A percentile compares a stretch with the other conserved stretches of the same genome.
Evolutionary conservation across 139 green algal species (phyloP).

Genomic region (Tetradesmus lagerheimii): DNA sequence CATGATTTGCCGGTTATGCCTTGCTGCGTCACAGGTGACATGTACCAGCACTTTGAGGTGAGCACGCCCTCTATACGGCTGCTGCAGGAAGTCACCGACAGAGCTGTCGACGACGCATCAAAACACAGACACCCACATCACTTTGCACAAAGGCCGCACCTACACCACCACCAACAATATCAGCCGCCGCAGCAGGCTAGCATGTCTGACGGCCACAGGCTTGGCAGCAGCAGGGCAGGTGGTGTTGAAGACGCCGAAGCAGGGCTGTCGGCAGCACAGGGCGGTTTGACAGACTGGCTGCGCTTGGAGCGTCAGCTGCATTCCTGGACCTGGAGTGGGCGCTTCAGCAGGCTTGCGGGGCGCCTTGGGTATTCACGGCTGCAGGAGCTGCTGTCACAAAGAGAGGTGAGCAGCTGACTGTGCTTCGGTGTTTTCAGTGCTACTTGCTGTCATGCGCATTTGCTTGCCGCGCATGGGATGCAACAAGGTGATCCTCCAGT

Average conservation of each 20-base stretch:
- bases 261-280: neutral
- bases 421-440: neutral
- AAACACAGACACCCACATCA: no score
- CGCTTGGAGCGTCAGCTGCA: neutral
- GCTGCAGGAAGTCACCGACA: conserved; percentile 21
- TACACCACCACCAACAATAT: neutral
- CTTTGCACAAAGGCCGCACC: no score
- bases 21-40: neutral
- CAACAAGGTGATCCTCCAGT: no score
- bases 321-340: neutral
- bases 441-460: neutral
- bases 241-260: no score
- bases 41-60: conserved; percentile 31
- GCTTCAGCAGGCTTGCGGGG: neutral
- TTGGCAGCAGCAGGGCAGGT: neutral
- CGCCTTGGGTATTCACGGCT: no score
- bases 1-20: no score
- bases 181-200: neutral
- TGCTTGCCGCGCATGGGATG: neutral
- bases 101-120: neutral
- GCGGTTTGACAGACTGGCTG: neutral
- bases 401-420: neutral
- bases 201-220: no score
- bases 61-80: neutral
- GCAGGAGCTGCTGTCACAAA: neutral